Conservation (phyloP, 768 basidiomycete genomes). For the Xanthoconium stramineum region DNA sequence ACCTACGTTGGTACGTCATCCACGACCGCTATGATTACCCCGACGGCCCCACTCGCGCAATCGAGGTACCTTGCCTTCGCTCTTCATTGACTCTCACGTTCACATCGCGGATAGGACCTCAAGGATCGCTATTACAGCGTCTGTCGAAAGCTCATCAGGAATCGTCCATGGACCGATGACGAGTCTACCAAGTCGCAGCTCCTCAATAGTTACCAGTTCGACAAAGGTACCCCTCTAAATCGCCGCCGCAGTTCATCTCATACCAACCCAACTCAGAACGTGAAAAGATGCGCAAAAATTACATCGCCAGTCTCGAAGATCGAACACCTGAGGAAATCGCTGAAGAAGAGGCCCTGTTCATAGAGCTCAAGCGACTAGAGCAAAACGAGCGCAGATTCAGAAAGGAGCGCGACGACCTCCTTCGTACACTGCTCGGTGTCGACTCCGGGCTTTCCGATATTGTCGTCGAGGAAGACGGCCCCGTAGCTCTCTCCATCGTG, state of each 20-base stretch:
- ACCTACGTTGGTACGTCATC: constrained; percentile 85
- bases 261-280: constrained; percentile 51
- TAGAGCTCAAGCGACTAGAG: constrained; percentile 93
- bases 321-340: constrained; percentile 87
- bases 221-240: constrained; percentile 59
- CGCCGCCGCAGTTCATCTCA: not conserved
- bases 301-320: constrained; percentile 80
- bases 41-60: constrained; percentile 47
- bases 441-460: constrained; percentile 83
- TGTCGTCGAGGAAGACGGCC: constrained; percentile 58
- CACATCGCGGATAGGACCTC: constrained; percentile 51
- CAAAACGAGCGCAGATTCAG: constrained; percentile 88
- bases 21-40: constrained; percentile 85
- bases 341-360: constrained; percentile 92
- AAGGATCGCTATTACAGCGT: constrained; percentile 94
- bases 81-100: not conserved
- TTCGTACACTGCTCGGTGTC: constrained; percentile 79
- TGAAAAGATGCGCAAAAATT: constrained; percentile 84
- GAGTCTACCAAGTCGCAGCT: constrained; percentile 65
- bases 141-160: constrained; percentile 83
- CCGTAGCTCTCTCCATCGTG: constrained; percentile 44
- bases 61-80: constrained; percentile 54
- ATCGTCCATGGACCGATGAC: constrained; percentile 81
- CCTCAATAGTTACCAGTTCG: constrained; percentile 75
- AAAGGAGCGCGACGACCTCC: constrained; percentile 82